Percentiles rank a stretch among this genome's conserved stretches.
phyloP scores from a whole-genome alignment of 169 alveolate species.

The Babesia divergens region DNA sequence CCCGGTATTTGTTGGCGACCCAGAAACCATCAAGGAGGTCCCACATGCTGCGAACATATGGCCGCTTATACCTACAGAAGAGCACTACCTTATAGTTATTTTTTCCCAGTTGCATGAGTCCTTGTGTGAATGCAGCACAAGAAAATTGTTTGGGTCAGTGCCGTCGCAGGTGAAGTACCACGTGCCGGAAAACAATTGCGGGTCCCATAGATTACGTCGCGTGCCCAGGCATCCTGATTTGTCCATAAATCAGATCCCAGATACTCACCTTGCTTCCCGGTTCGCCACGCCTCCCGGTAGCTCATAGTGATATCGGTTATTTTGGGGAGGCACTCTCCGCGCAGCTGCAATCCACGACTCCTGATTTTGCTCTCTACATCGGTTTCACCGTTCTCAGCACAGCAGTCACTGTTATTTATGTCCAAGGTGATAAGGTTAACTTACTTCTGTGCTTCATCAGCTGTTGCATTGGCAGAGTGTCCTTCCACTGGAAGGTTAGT shows the following conservation, averaged over 20 bases:
- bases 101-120: neutral
- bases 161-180: constrained; percentile 63
- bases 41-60: constrained; percentile 31
- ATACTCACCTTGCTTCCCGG: constrained; percentile 47
- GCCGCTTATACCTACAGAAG: too few species aligned
- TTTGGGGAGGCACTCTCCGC: constrained; percentile 52
- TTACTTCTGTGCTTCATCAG: too few species aligned
- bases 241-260: too few species aligned
- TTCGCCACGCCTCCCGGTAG: constrained; percentile 55
- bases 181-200: constrained; percentile 38
- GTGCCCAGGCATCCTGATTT: constrained; percentile 44
- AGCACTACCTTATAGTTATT: constrained; percentile 25
- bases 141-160: constrained; percentile 53
- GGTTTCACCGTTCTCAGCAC: neutral
- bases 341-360: constrained; percentile 25
- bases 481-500: too few species aligned
- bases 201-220: constrained; percentile 49
- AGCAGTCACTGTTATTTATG: neutral
- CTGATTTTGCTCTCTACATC: constrained; percentile 9
- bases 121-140: constrained; percentile 44
- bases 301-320: constrained; percentile 28
- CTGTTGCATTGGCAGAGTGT: too few species aligned
- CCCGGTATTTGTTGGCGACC: constrained; percentile 52
- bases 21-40: constrained; percentile 56
- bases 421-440: too few species aligned